Base-by-base conservation (phyloP, 2,329 filamentous ascomycete genomes). In the Pezicula radicicola region DNA sequence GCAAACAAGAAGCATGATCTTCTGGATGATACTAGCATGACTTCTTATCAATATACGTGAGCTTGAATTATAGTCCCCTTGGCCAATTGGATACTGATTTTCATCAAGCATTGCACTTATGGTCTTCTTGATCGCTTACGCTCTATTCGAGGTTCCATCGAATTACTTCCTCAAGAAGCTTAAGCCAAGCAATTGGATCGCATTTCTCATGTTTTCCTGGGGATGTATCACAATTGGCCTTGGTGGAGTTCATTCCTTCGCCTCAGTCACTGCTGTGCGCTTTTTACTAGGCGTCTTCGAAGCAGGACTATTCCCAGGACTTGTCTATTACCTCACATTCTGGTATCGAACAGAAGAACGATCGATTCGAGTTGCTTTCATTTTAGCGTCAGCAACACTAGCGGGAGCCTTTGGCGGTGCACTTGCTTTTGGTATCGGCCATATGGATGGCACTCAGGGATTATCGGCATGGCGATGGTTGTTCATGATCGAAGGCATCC, bases 21-120 rank as follows among this genome's bases (percentile, higher is more conserved):
- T 58, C 76, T 87, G 35, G 72, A 75, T 16, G 77, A 82, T 61
- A 84, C 84, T 2, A 59, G 75, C 56, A 86, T 88, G 79, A 81
- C 78, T 2, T 74, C 78, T 48, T 73, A 77, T 62, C 74, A 87
- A 61, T 89, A 83, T 68, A 79, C 79, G 70, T 73, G 56, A 52
- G 67, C 21, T 28, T 46, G 28, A 28, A 10, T 16, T 7, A 3
- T 16, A 15, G 33, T 35, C 8, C 7, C 3, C 13, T 13, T 3
- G 15, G n/a, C 42, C 12, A 21, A 39, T n/a, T 28, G 13, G 56
- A 62, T 9, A 62, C 36, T 4, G n/a, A 25, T 8, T 4, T 8
- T 33, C 25, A 10, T 4, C 30, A n/a, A 63, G 61, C 13, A 72
- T 77, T 49, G 71, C 73, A 4, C 59, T 77, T 2, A 75, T 75